Base-by-base conservation (phyloP, 2,329 filamentous ascomycete species). In the Hirsutella thompsonii region DNA sequence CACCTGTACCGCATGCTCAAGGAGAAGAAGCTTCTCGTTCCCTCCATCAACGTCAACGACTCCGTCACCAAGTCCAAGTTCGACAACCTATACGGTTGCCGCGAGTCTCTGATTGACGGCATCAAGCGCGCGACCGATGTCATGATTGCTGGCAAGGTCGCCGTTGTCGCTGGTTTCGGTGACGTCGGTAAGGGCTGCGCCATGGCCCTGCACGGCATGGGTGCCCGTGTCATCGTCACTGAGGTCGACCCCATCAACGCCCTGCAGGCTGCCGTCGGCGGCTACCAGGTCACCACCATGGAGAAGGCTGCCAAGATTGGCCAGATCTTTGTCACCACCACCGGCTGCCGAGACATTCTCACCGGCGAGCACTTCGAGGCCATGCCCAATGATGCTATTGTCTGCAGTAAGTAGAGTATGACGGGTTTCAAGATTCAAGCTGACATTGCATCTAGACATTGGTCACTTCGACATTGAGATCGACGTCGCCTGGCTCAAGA, bases 71-170 rank as follows among this genome's bases (percentile, higher is more conserved):
- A 96, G 83, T 94, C 88, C 72, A 98, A 98, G 80, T 98, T 98
- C 67, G 92, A 96, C 80, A 98, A 98, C 82, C 74, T 96, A 52
- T 98, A 96, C 79, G 90, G 92, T 62, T 96, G 92, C 87, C 83
- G 88, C 65, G 92, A 96, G 76, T 95, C 90, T 50, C 83, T 98
- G 57, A 81, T 98, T 60, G 92, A 98, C 67, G 92, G 92, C 67
- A 96, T 98, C 81, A 98, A 96, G 85, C 90, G 90, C 74, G 90
- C 92, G 57, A 98, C 92, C 67, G 90, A 98, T 74, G 92, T 96
- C 69, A 98, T 98, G 92, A 90, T 96, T 76, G 92, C 92, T 61
- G 92, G 92, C 67, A 96, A 98, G 83, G 80, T 95, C 59, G 88
- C 86, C 52, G 89, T 96, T 54, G 92, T 98, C 54, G 92, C 92